Evolutionary conservation across 495 filamentous ascomycete genomes (phyloP).

Genomic region (Daldinia grandis): DNA sequence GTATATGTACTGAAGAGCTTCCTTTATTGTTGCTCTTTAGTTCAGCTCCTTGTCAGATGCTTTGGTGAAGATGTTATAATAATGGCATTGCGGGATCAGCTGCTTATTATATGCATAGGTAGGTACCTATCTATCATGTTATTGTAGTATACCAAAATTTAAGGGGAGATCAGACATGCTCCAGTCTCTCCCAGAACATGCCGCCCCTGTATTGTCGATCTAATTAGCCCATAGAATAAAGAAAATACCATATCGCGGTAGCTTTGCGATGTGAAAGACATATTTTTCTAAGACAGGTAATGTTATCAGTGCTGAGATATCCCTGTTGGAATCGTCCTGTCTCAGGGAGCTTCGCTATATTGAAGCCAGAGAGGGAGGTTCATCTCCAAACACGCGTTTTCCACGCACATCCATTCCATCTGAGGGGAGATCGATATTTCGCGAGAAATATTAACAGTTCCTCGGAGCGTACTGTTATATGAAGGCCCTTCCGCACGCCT

Average conservation of each 20-base stretch:
- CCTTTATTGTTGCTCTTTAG: constrained; percentile 2
- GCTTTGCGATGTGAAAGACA: constrained; percentile 4
- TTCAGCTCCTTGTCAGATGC: constrained; percentile 6
- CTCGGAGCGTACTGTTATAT: background rate
- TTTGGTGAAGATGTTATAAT: background rate
- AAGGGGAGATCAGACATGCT: constrained; percentile 16
- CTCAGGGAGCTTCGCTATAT: constrained; percentile 1
- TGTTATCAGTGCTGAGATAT: constrained; percentile 5
- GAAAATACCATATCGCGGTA: constrained; percentile 22
- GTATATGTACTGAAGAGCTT: background rate
- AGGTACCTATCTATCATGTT: background rate
- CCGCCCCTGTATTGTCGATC: constrained; percentile 16
- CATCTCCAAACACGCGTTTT: constrained; percentile 7
- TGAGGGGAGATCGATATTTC: constrained; percentile 6
- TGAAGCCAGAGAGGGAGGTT: background rate
- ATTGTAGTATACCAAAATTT: constrained; percentile 8
- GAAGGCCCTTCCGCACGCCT: background rate
- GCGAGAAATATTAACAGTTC: background rate
- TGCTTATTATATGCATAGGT: constrained; percentile 30
- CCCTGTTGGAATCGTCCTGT: constrained; percentile 20
- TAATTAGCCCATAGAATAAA: background rate
- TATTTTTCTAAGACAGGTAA: constrained; percentile 11
- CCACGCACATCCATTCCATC: constrained; percentile 32
- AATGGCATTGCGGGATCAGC: background rate
- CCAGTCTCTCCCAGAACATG: constrained; percentile 14